phyloP scores from a whole-genome alignment of 495 filamentous ascomycete genomes.

The Aspergillus incahuasiensis region DNA sequence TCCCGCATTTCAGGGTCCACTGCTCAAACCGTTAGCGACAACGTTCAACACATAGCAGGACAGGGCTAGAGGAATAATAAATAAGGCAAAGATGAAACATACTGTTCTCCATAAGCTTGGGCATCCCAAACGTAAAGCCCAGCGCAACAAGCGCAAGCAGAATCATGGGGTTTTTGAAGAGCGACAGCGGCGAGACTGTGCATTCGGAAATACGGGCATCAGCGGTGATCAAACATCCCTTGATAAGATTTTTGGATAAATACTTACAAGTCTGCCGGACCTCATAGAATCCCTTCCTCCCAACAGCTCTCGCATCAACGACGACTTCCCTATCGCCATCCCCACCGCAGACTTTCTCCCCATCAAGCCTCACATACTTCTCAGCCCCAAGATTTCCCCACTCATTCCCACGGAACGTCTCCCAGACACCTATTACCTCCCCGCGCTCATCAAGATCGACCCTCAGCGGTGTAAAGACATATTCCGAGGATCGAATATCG shows the following conservation, averaged over 20 bases:
- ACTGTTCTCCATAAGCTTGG: constrained; percentile 95
- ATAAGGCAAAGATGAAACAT: constrained; percentile 35
- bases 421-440: constrained; percentile 59
- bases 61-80: not conserved
- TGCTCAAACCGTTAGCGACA: constrained; percentile 25
- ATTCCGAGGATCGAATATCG: constrained; percentile 68
- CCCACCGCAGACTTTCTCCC: constrained; percentile 9
- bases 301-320: constrained; percentile 59
- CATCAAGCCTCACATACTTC: constrained; percentile 33
- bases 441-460: constrained; percentile 40
- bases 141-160: constrained; percentile 78
- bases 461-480: constrained; percentile 68
- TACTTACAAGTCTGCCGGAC: constrained; percentile 68
- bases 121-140: constrained; percentile 80
- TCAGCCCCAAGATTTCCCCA: constrained; percentile 76
- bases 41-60: not conserved
- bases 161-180: constrained; percentile 94
- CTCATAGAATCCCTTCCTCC: constrained; percentile 65
- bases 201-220: constrained; percentile 1
- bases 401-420: constrained; percentile 83
- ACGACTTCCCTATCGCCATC: constrained; percentile 22
- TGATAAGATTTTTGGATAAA: not conserved
- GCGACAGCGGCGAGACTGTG: constrained; percentile 55
- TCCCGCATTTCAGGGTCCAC: constrained; percentile 93
- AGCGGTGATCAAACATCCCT: not conserved